These are phyloP conservation scores for Talaromyces sp. DNA, from an alignment of 2,329 filamentous ascomycete species.

Conservation along the genomic window DNA sequence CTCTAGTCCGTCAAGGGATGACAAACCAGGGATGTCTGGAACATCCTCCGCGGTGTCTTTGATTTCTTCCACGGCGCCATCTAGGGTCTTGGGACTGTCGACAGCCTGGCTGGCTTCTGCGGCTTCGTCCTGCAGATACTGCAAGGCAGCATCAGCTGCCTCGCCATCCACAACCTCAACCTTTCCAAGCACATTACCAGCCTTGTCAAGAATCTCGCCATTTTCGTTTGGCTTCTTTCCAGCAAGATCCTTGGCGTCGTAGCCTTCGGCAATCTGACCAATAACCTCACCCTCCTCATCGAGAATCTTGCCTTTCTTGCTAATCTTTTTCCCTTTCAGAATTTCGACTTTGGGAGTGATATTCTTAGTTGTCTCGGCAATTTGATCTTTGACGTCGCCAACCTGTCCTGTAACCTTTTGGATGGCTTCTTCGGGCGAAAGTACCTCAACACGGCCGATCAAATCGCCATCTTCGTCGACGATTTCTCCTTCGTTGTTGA, in stretches of 20 bases:
- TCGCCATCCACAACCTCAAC: constrained; percentile 14
- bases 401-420: constrained; percentile 21
- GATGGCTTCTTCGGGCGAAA: constrained; percentile 23
- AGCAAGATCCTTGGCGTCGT: constrained; percentile 34
- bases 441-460: constrained; percentile 21
- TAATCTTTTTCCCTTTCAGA: constrained; percentile 10
- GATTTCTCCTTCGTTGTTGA: constrained; percentile 32
- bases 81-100: constrained; percentile 12
- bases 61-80: neutral
- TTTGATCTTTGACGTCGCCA: constrained; percentile 22
- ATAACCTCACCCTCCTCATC: constrained; percentile 39
- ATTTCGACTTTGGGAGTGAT: constrained; percentile 13
- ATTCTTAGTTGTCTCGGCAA: constrained; percentile 28
- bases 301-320: constrained; percentile 43
- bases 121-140: constrained; percentile 28
- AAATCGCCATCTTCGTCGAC: constrained; percentile 33
- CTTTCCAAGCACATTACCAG: constrained; percentile 30
- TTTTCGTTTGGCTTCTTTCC: constrained; percentile 40
- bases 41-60: neutral
- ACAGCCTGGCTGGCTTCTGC: constrained; percentile 24
- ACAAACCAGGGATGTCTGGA: neutral
- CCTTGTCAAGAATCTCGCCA: constrained; percentile 39
- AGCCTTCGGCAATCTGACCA: constrained; percentile 35
- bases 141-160: constrained; percentile 9
- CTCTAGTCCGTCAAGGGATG: constrained; percentile 20